Evolutionary conservation across 78 protist genomes (phyloP).

Genomic region (Cavenderia fasciculata): DNA sequence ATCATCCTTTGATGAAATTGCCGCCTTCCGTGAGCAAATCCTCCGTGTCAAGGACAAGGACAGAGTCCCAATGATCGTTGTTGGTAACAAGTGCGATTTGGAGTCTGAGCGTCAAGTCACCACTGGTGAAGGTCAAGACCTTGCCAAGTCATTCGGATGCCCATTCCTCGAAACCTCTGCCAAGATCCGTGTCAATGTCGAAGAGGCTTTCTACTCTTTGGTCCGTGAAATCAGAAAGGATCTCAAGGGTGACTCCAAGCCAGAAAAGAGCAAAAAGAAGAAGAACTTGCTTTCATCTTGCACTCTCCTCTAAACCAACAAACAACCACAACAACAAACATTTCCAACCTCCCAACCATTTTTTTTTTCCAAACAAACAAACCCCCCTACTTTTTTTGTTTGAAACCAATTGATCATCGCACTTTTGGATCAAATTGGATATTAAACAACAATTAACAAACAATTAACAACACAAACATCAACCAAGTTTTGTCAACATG

Average conservation of each 20-base stretch:
- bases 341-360: too few species aligned
- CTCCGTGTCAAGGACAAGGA: conserved; percentile 79
- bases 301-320: conserved; percentile 23
- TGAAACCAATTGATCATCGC: too few species aligned
- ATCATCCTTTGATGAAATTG: conserved; percentile 83
- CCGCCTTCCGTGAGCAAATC: conserved; percentile 77
- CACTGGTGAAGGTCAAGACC: conserved; percentile 83
- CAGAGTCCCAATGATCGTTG: conserved; percentile 69
- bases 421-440: too few species aligned
- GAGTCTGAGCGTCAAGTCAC: conserved; percentile 77
- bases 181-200: conserved; percentile 89
- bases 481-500: too few species aligned
- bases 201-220: conserved; percentile 88
- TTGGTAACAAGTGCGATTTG: conserved; percentile 81
- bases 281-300: background rate
- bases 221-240: conserved; percentile 83
- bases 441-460: too few species aligned
- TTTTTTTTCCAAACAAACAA: too few species aligned
- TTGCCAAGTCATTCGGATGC: conserved; percentile 67
- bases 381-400: too few species aligned
- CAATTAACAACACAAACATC: too few species aligned
- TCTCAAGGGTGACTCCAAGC: conserved; percentile 71
- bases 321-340: too few species aligned
- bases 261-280: conserved; percentile 67
- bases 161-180: conserved; percentile 92